Evolutionary conservation across 768 basidiomycete genomes (phyloP), one percentile per base, ranked within the genome.

Genomic region (Leccinum disarticulatum): DNA sequence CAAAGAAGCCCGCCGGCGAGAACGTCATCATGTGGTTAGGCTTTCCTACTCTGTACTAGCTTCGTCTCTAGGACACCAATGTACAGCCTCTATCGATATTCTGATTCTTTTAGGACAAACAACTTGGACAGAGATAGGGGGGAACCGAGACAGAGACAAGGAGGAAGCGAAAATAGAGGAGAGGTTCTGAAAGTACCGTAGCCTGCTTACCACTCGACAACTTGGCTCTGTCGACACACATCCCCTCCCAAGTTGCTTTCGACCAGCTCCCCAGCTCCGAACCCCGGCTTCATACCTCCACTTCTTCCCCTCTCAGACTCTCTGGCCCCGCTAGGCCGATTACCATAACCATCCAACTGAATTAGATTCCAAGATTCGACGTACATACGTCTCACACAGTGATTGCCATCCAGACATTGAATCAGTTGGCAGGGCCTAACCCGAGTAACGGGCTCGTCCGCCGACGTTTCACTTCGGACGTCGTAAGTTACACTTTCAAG

Each of bases 31-130:
- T 46, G 11, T 13, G 11, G 43, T 43, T 41, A 43, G 41, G 41
- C 48, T 63, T 53, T 51, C 56, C 56, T 51, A 48, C 38, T 19
- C 19, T 46, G 43, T 7, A 30, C 49, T 47, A 33, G n/a, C 19
- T 27, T 33, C 11, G 61, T 64, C 52, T 59, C 65, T 52, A 64
- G 11, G 66, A 61, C 33, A 55, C 52, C 4, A 55, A n/a, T 15
- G 38, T 57, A 64, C 65, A 64, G 66, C 65, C 57, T 52, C 59
- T 17, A 22, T n/a, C 43, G 43, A 19, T 46, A 10, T n/a, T 41
- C 38, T 41, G 38, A 41, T 41, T n/a, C 38, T 17, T 43, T 46
- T n/a, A 46, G 43, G 19, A 46, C 19, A 46, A 3, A 46, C 2
- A 10, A 43, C 38, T 41, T 43, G 41, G 7, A 19, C 5, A 43